Conservation (phyloP, 208 protist genomes). For the Herpetomonas samuelpessoai region DNA sequence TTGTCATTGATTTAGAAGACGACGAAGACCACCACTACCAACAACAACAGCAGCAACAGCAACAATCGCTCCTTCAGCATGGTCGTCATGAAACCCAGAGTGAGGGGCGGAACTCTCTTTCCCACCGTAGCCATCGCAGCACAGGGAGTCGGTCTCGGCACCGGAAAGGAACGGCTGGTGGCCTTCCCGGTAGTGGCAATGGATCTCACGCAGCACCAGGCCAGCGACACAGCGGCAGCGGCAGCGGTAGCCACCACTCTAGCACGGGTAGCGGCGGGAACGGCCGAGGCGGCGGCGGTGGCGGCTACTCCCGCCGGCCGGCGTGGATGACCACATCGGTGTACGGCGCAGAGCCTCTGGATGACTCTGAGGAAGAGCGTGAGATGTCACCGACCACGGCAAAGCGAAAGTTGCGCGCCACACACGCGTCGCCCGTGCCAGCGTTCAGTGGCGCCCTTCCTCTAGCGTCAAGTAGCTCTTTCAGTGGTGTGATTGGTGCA, state of each 20-base stretch:
- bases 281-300: neutral
- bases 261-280: neutral
- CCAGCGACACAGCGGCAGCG: constrained; percentile 1
- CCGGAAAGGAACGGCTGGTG: neutral
- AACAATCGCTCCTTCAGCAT: neutral
- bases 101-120: neutral
- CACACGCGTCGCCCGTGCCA: neutral
- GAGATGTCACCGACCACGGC: neutral
- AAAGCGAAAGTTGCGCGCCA: neutral
- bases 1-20: constrained; percentile 28
- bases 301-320: neutral
- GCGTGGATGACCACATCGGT: neutral
- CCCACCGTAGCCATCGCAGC: neutral
- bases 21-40: neutral
- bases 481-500: neutral
- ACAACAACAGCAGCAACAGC: neutral
- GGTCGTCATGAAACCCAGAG: neutral
- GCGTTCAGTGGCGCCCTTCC: neutral
- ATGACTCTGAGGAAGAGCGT: neutral
- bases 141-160: no score
- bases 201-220: no score
- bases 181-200: neutral
- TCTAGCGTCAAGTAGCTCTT: no score
- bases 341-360: constrained; percentile 1
- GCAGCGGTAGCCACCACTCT: neutral